A percentile compares a stretch with the other conserved stretches of the same genome.
phyloP scores from a whole-genome alignment of 1,284 basidiomycete genomes.

The Leccinum pachyderme region DNA sequence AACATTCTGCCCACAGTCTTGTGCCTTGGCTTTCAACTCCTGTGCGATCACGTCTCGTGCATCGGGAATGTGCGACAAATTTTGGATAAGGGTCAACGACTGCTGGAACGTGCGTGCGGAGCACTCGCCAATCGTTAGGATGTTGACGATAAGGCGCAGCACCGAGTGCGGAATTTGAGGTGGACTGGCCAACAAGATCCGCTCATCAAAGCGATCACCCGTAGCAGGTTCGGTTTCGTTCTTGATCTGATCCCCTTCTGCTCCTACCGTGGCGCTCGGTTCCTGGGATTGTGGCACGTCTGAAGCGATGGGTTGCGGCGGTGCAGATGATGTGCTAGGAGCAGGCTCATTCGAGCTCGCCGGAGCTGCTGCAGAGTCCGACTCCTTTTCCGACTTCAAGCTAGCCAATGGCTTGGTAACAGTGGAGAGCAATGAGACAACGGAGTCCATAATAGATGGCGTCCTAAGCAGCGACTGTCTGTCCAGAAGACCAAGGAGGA shows the following conservation, averaged over 20 bases:
- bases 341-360: slow-evolving; percentile 18
- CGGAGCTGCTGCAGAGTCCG: slow-evolving; percentile 26
- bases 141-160: slow-evolving; percentile 88
- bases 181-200: slow-evolving; percentile 63
- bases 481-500: slow-evolving; percentile 84
- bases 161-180: slow-evolving; percentile 82
- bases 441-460: slow-evolving; percentile 87
- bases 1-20: slow-evolving; percentile 78
- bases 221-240: slow-evolving; percentile 25
- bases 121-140: slow-evolving; percentile 91
- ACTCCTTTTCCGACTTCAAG: slow-evolving; percentile 51
- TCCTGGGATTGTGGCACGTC: slow-evolving; percentile 19
- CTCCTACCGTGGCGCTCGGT: slow-evolving; percentile 2
- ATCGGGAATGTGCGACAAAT: slow-evolving; percentile 83
- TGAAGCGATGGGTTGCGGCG: slow-evolving; percentile 6
- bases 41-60: slow-evolving; percentile 84
- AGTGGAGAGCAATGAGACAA: slow-evolving; percentile 81
- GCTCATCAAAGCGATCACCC: slow-evolving; percentile 53
- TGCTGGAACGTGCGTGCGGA: slow-evolving; percentile 93
- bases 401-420: slow-evolving; percentile 80
- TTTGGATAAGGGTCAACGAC: slow-evolving; percentile 85
- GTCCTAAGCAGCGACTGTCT: slow-evolving; percentile 82
- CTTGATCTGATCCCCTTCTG: slow-evolving; percentile 32
- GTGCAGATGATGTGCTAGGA: slow-evolving; percentile 8
- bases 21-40: slow-evolving; percentile 81